Evolutionary conservation across 768 basidiomycete species (phyloP).

Genomic region (Kwoniella shandongensis): DNA sequence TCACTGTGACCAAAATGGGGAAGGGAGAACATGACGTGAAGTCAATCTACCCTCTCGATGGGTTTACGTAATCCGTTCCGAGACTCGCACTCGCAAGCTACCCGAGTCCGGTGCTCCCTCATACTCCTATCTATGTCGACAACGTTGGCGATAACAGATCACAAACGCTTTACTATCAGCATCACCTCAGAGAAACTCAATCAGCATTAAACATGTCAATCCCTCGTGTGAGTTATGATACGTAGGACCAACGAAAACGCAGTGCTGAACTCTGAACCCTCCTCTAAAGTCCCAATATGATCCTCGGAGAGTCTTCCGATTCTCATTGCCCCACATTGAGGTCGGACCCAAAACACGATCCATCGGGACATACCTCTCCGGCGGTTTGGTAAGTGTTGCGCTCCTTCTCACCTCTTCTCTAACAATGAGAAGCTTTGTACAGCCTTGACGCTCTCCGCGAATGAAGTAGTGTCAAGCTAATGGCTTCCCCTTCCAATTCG

Average conservation of each 20-base stretch:
- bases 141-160: not conserved
- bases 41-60: too few relatives aligned
- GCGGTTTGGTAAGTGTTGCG: constrained; percentile 73
- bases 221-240: constrained; percentile 23
- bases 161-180: not conserved
- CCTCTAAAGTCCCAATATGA: constrained; percentile 61
- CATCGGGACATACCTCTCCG: constrained; percentile 85
- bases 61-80: too few relatives aligned
- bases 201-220: constrained; percentile 29
- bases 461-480: not conserved
- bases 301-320: constrained; percentile 80
- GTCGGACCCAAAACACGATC: constrained; percentile 76
- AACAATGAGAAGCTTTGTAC: not conserved
- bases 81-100: too few relatives aligned
- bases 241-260: not conserved
- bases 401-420: not conserved
- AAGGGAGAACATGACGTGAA: constrained; percentile 4
- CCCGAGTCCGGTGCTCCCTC: too few relatives aligned
- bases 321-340: constrained; percentile 72
- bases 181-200: too few relatives aligned
- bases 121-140: not conserved
- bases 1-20: too few relatives aligned
- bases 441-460: not conserved
- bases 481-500: not conserved
- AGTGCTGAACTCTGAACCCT: too few relatives aligned